phyloP scores from a whole-genome alignment of 1,284 basidiomycete species.

The Cryptococcus sp. region DNA sequence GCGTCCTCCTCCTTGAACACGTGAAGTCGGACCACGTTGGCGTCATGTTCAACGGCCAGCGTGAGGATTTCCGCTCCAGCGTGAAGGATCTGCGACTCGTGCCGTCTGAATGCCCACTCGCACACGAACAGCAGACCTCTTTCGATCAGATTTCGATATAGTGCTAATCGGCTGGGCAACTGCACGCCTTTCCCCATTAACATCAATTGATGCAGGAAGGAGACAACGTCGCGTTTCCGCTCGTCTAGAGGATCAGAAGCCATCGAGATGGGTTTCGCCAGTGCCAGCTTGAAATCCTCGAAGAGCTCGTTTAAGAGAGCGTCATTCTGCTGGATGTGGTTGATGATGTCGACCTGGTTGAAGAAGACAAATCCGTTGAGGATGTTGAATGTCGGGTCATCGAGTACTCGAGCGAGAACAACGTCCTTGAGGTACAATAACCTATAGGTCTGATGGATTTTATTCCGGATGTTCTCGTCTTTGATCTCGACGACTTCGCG shows the following conservation, averaged over 20 bases:
- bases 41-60: conserved; percentile 86
- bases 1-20: conserved; percentile 76
- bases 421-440: conserved; percentile 98
- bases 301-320: conserved; percentile 77
- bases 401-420: conserved; percentile 87
- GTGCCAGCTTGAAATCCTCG: conserved; percentile 68
- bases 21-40: conserved; percentile 80
- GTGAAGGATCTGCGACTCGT: conserved; percentile 64
- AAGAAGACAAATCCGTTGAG: conserved; percentile 97
- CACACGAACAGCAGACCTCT: conserved; percentile 85
- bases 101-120: conserved; percentile 76
- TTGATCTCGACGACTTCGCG: conserved; percentile 81
- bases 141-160: conserved; percentile 89
- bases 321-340: conserved; percentile 78
- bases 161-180: conserved; percentile 75
- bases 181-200: conserved; percentile 97
- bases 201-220: conserved; percentile 89
- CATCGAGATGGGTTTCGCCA: conserved; percentile 1
- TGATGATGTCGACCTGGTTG: conserved; percentile 98
- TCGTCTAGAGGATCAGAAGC: conserved; percentile 52
- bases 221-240: conserved; percentile 65
- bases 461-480: conserved; percentile 71
- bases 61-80: conserved; percentile 86
- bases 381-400: conserved; percentile 96
- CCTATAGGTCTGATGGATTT: conserved; percentile 95